Evolutionary conservation across 208 protist species (phyloP).

Genomic region (Jaenimonas drosophilae): DNA sequence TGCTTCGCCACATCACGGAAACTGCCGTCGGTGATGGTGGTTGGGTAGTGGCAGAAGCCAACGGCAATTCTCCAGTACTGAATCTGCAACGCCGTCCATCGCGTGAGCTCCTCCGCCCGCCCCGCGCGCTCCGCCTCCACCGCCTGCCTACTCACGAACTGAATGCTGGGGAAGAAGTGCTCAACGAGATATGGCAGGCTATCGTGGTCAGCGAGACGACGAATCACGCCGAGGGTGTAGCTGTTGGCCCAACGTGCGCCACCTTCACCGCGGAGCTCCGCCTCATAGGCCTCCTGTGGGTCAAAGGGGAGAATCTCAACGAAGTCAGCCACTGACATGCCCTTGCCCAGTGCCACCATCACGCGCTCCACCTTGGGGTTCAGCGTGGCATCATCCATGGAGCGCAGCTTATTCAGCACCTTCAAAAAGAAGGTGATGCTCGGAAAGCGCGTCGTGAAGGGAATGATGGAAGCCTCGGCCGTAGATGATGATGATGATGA

Average conservation of each 20-base stretch:
- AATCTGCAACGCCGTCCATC: conserved; percentile 54
- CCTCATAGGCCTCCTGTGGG: conserved; percentile 36
- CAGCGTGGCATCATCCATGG: conserved; percentile 62
- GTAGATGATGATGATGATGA: no score
- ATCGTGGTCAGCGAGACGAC: conserved; percentile 69
- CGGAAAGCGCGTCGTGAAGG: conserved; percentile 54
- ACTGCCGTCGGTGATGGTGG: conserved; percentile 45
- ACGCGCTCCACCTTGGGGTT: conserved; percentile 68
- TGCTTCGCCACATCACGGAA: conserved; percentile 78
- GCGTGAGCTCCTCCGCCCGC: conserved; percentile 30
- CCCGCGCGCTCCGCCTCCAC: conserved; percentile 40
- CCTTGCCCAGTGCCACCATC: conserved; percentile 57
- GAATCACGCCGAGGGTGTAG: conserved; percentile 70
- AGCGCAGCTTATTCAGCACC: conserved; percentile 79
- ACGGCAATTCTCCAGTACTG: conserved; percentile 73
- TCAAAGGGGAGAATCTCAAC: conserved; percentile 66
- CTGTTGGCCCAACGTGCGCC: conserved; percentile 46
- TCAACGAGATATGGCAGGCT: conserved; percentile 67
- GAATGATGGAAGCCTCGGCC: conserved; percentile 10
- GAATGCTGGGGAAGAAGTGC: conserved; percentile 72
- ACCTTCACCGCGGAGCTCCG: conserved; percentile 15
- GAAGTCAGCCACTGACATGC: conserved; percentile 74
- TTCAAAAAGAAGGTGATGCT: conserved; percentile 55
- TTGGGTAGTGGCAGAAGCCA: conserved; percentile 78
- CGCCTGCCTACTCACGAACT: conserved; percentile 41